Evolutionary conservation across 1,284 basidiomycete genomes (phyloP), one percentile per base, ranked within the genome.

Genomic region (Schizopora paradoxa): DNA sequence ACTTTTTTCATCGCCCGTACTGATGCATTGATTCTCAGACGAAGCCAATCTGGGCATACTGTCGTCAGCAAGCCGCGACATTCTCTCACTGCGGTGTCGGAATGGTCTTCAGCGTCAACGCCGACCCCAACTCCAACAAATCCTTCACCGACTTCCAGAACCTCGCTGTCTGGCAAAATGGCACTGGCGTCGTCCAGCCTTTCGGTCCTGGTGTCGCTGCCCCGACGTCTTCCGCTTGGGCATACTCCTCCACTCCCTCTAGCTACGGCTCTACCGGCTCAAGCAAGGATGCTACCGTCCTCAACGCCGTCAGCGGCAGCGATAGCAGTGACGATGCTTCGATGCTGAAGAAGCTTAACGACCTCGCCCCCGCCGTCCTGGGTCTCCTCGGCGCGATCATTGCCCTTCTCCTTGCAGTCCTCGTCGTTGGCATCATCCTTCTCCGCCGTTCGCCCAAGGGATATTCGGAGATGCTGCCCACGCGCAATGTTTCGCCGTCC

Each of bases 101-200:
- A 28, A 77, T 77, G 75, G 74, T 77, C 51, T 75, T 76, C 52
- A 58, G 67, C 7, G 67, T 74, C 60, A 77, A 76, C 56, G 70
- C 73, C 7, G 49, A 59, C 5, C 38, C 54, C 6, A 51, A 47
- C 4, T 54, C 56, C 45, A 54, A 56, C 33, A 57, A 61, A 48
- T 62, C 59, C 3, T 62, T 61, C 48, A 52, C 45, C 3, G 59
- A 57, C 0, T 64, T 60, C 54, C 51, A 55, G 40, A 42, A 50
- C 6, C 49, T 54, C 29, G 58, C 61, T 6, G 51, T 48, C 18
- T 35, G 43, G 25, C 19, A 50, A 40, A 57, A 57, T 33, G 52
- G 48, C 8, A 44, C 53, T 4, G 43, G 38, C 28, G 41, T 38
- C 23, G 51, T 49, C 13, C 26, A 49, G 16, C 47, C 32, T 7